Evolutionary conservation across 768 basidiomycete genomes (phyloP).

Genomic region (Arthromyces matolae): DNA sequence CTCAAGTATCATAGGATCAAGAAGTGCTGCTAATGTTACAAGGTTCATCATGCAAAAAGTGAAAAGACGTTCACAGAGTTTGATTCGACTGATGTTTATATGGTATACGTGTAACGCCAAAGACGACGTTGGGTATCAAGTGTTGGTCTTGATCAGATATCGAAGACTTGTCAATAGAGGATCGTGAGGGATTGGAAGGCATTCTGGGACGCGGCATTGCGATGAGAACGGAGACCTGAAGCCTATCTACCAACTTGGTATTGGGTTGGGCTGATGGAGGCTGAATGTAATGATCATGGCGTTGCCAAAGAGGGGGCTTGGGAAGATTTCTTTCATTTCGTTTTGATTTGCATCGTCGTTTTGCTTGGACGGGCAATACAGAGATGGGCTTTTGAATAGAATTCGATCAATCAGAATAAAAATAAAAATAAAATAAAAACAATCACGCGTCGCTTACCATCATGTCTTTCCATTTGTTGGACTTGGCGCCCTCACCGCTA

Average conservation of each 20-base stretch:
- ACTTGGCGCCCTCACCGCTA: too few species aligned
- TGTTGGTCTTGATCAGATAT: too few species aligned
- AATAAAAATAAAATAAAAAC: slow-evolving; percentile 3
- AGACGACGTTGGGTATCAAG: slow-evolving; percentile 46
- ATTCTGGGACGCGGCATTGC: slow-evolving; percentile 47
- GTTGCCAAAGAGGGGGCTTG: slow-evolving; percentile 8
- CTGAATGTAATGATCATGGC: slow-evolving; percentile 3
- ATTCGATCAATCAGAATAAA: slow-evolving; percentile 4
- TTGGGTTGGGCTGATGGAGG: slow-evolving; percentile 7
- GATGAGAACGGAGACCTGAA: slow-evolving; percentile 55
- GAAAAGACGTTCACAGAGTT: slow-evolving; percentile 2
- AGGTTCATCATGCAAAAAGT: background rate
- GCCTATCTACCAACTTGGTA: slow-evolving; percentile 26
- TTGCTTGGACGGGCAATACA: slow-evolving; percentile 32
- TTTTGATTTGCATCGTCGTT: slow-evolving; percentile 27
- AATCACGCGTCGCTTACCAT: too few species aligned
- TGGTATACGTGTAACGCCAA: slow-evolving; percentile 43
- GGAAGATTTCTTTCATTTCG: slow-evolving; percentile 12
- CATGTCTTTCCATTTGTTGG: slow-evolving; percentile 45
- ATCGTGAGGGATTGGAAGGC: slow-evolving; percentile 17
- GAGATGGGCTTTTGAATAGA: slow-evolving; percentile 36
- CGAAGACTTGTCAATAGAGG: slow-evolving; percentile 12
- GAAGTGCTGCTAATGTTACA: slow-evolving; percentile 1
- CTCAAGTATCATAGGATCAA: background rate
- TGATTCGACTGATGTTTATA: slow-evolving; percentile 21